Base-by-base conservation (phyloP, 2,329 filamentous ascomycete species). In the Exophiala oligosperma region DNA sequence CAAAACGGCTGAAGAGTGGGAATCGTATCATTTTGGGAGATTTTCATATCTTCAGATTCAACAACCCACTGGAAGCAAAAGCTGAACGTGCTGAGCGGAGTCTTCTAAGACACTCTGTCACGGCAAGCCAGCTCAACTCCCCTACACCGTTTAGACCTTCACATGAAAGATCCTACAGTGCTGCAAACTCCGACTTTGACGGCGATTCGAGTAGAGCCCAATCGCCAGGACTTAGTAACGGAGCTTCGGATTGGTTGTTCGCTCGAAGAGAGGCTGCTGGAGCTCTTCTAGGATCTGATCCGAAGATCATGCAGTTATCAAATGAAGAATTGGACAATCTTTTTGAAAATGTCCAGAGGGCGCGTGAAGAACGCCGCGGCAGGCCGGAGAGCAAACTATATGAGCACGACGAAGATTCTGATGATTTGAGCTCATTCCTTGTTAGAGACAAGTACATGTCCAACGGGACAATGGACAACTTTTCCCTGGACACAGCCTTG, bases 11-110 rank as follows among this genome's bases (percentile, higher is more conserved):
- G 44, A 88, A 92, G 70, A 97, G 92, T 68, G 94, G 94, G 4
- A 96, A 92, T 72, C 89, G 94, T 61, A 90, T 99, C 54, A 99
- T 99, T 62, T 80, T 99, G 8, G 94, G 94, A 41, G 94, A 99
- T 73, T 99, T 99, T 68, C 94, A 99, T 73, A 99, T 99, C 61
- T 97, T 99, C 76, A 84, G 94, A 56, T 99, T 99, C 79, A 99
- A 97, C 69, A 92, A 99, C 71, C 94, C 94, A 0, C 89, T 96
- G 80, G 94, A 99, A 76, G 94, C 94, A 29, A 87, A 91, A 58
- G 93, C 92, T 2, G 94, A 99, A 75, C 81, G 94, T 54, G 92
- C 91, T 11, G 91, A 96, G 62, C 62, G 64, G 50, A 96, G 91
- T 69, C 78, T 96, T 21, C 79, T 99, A 57, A 88, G 93, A 47